Evolutionary conservation across 805 yeast species (phyloP).

Genomic region (Lachancea dasiensis): DNA sequence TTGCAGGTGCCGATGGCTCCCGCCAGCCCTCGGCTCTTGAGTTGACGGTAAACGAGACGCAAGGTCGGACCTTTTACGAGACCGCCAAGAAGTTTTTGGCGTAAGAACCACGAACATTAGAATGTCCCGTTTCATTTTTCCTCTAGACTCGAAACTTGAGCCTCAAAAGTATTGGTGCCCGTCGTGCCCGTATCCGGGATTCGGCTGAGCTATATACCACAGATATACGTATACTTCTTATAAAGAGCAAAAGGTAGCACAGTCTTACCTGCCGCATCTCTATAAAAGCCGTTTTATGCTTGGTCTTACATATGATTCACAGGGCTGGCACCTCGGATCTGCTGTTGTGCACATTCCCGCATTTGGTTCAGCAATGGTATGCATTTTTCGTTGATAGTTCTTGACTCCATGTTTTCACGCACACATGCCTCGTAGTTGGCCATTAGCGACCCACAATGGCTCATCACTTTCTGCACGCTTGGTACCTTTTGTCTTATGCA

Average conservation of each 20-base stretch:
- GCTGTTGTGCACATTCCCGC: constrained; percentile 51
- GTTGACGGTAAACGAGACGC: constrained; percentile 53
- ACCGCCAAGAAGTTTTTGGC: constrained; percentile 30
- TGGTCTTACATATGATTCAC: constrained; percentile 19
- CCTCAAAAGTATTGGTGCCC: too few relatives aligned
- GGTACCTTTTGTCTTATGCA: constrained; percentile 68
- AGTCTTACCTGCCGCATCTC: too few relatives aligned
- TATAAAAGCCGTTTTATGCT: too few relatives aligned
- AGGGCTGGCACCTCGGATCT: constrained; percentile 14
- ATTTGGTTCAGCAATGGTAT: constrained; percentile 45
- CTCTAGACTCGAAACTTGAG: too few relatives aligned
- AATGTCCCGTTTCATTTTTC: too few relatives aligned
- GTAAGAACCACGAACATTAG: background rate
- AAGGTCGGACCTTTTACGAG: constrained; percentile 60
- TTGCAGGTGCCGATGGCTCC: constrained; percentile 73
- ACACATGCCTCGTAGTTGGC: constrained; percentile 64
- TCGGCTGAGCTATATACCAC: too few relatives aligned
- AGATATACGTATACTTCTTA: too few relatives aligned
- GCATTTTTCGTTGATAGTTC: constrained; percentile 45
- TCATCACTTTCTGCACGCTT: constrained; percentile 61
- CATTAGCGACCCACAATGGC: constrained; percentile 51
- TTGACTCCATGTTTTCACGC: constrained; percentile 35
- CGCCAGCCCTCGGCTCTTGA: constrained; percentile 62
- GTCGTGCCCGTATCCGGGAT: too few relatives aligned
- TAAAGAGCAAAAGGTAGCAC: too few relatives aligned